These are phyloP conservation scores for Cubamyces sp. DNA, from an alignment of 768 basidiomycete species.

Conservation along the genomic window DNA sequence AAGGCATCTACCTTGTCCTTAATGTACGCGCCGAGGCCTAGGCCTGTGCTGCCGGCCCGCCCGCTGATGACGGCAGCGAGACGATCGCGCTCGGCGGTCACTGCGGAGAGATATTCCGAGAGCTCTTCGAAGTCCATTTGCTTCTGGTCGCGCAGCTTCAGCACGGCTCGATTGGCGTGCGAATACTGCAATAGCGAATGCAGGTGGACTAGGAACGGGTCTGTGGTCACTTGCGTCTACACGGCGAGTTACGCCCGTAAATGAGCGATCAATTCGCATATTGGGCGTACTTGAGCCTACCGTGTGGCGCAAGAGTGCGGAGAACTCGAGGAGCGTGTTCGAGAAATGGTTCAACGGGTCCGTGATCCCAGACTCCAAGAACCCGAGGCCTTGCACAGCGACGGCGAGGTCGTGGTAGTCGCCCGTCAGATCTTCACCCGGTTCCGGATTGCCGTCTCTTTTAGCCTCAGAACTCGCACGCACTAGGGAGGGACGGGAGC, in stretches of 20 bases:
- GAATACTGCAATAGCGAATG: conserved; percentile 95
- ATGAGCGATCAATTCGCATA: background rate
- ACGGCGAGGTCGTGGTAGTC: conserved; percentile 98
- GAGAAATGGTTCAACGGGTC: conserved; percentile 97
- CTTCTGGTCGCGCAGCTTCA: conserved; percentile 96
- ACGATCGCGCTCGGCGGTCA: conserved; percentile 91
- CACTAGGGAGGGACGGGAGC: conserved; percentile 30
- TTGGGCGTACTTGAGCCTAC: conserved; percentile 44
- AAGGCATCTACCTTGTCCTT: conserved; percentile 92
- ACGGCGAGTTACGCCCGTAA: background rate
- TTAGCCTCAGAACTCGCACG: conserved; percentile 72
- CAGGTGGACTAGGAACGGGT: conserved; percentile 88
- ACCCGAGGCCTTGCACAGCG: conserved; percentile 95
- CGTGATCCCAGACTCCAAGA: conserved; percentile 97
- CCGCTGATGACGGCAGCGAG: conserved; percentile 87
- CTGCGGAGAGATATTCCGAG: conserved; percentile 91
- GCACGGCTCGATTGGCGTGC: conserved; percentile 88
- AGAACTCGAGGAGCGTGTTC: conserved; percentile 94
- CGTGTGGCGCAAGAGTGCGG: conserved; percentile 82
- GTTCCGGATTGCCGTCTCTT: conserved; percentile 81
- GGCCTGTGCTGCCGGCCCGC: conserved; percentile 82
- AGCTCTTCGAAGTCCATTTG: conserved; percentile 98
- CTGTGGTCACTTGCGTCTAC: conserved; percentile 88
- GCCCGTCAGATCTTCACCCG: conserved; percentile 89
- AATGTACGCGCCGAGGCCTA: conserved; percentile 87